Percentiles rank a stretch among this genome's conserved stretches.
These are phyloP conservation scores for Primulina huaijiensis DNA, from an alignment of 257 asterid species.

Conservation along the genomic window DNA sequence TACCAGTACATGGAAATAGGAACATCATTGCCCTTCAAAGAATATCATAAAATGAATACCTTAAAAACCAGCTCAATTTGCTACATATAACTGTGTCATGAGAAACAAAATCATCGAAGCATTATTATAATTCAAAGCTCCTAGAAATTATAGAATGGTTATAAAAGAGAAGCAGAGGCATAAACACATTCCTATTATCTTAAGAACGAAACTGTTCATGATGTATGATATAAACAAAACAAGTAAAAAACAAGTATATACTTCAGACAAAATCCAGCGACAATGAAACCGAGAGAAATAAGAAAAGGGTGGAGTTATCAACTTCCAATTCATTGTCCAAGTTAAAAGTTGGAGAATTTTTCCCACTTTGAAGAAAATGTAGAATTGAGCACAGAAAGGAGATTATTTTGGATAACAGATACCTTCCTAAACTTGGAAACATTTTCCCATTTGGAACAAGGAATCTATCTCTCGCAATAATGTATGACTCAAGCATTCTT, in stretches of 20 bases:
- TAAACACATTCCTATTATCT: constrained; percentile 6
- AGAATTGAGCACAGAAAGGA: constrained; percentile 10
- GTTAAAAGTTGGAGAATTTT: constrained; percentile 8
- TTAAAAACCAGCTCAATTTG: background rate
- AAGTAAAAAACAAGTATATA: background rate
- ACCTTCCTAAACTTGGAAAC: constrained; percentile 97
- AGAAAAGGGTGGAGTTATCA: background rate
- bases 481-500: constrained; percentile 95
- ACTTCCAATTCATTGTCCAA: constrained; percentile 10
- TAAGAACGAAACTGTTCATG: background rate
- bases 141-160: background rate
- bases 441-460: constrained; percentile 91
- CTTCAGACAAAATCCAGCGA: constrained; percentile 2
- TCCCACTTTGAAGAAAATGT: constrained; percentile 2
- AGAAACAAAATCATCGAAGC: constrained; percentile 3
- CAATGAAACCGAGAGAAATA: background rate
- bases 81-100: background rate
- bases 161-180: background rate
- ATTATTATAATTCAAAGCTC: background rate
- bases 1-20: background rate
- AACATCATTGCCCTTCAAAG: background rate
- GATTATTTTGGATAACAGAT: constrained; percentile 21
- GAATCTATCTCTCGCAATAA: constrained; percentile 97
- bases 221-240: constrained; percentile 1
- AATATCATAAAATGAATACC: background rate